A percentile compares a stretch with the other conserved stretches of the same genome.
These are phyloP conservation scores for Tricharina praecox DNA, from an alignment of 495 filamentous ascomycete species.

Conservation along the genomic window DNA sequence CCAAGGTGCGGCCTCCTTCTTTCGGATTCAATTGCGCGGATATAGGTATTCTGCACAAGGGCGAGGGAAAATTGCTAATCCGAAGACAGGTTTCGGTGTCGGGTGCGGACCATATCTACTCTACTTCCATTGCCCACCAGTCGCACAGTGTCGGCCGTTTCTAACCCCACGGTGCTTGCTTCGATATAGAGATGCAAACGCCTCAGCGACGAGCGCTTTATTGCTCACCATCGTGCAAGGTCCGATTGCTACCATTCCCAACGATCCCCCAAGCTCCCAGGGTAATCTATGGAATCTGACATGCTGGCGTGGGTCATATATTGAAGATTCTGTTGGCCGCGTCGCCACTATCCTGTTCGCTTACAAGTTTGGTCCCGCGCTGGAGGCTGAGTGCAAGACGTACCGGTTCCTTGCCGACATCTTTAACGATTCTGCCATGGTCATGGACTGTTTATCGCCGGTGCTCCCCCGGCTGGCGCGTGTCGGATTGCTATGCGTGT, in stretches of 20 bases:
- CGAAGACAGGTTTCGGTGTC: slow-evolving; percentile 56
- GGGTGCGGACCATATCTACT: no score
- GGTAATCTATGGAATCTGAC: neutral
- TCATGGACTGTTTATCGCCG: slow-evolving; percentile 75
- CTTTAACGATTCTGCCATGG: slow-evolving; percentile 81
- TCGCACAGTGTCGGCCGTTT: no score
- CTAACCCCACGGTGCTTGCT: no score
- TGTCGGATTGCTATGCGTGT: slow-evolving; percentile 52
- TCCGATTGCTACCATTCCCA: neutral
- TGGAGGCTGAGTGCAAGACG: slow-evolving; percentile 87
- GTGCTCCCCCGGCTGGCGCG: slow-evolving; percentile 51
- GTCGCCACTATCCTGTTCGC: slow-evolving; percentile 87
- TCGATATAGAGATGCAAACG: slow-evolving; percentile 45
- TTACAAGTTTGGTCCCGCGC: slow-evolving; percentile 63
- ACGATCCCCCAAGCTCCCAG: neutral
- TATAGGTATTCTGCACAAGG: no score
- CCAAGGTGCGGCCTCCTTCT: slow-evolving; percentile 39
- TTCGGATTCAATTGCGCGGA: neutral
- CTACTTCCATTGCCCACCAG: no score
- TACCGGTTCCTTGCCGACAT: slow-evolving; percentile 82
- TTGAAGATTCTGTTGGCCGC: slow-evolving; percentile 41
- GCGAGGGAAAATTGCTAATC: slow-evolving; percentile 6
- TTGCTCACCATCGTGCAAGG: slow-evolving; percentile 79
- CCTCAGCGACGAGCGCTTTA: slow-evolving; percentile 72
- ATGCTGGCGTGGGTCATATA: neutral